These are phyloP conservation scores for Globisporangium canariense DNA, from an alignment of 352 stramenopile species.

Conservation along the genomic window DNA sequence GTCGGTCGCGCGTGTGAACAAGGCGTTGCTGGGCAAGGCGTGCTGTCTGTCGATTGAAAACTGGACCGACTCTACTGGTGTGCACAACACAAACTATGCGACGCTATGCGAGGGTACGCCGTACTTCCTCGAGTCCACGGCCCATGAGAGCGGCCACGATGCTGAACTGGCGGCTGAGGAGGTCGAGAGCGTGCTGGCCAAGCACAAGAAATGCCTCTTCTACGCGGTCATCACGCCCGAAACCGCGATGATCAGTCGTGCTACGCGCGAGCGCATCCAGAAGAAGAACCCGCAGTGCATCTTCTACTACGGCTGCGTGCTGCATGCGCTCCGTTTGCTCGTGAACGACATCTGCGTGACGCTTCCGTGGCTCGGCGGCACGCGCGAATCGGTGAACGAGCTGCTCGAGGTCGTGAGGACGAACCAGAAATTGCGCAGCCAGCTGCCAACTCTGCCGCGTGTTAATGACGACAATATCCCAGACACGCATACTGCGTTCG, in stretches of 20 bases:
- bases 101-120: slow-evolving; percentile 31
- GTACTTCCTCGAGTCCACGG: slow-evolving; percentile 46
- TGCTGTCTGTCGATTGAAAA: slow-evolving; percentile 60
- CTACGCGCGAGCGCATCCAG: slow-evolving; percentile 48
- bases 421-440: slow-evolving; percentile 41
- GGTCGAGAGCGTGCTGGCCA: slow-evolving; percentile 44
- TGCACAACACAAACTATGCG: slow-evolving; percentile 41
- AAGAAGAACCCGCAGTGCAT: slow-evolving; percentile 53
- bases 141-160: slow-evolving; percentile 2
- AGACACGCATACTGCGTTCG: neutral
- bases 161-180: slow-evolving; percentile 38
- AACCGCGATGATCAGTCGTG: slow-evolving; percentile 31
- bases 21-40: slow-evolving; percentile 39
- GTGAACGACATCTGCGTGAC: slow-evolving; percentile 48
- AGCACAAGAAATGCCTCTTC: slow-evolving; percentile 49
- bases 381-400: slow-evolving; percentile 34
- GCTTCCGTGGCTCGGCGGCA: slow-evolving; percentile 45
- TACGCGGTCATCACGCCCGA: slow-evolving; percentile 53
- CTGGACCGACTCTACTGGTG: slow-evolving; percentile 40
- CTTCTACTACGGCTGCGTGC: slow-evolving; percentile 68
- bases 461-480: neutral
- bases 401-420: slow-evolving; percentile 40
- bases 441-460: slow-evolving; percentile 20
- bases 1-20: slow-evolving; percentile 40
- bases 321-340: slow-evolving; percentile 41